phyloP scores from a whole-genome alignment of 2,329 filamentous ascomycete genomes.

The Penicillium sp. region DNA sequence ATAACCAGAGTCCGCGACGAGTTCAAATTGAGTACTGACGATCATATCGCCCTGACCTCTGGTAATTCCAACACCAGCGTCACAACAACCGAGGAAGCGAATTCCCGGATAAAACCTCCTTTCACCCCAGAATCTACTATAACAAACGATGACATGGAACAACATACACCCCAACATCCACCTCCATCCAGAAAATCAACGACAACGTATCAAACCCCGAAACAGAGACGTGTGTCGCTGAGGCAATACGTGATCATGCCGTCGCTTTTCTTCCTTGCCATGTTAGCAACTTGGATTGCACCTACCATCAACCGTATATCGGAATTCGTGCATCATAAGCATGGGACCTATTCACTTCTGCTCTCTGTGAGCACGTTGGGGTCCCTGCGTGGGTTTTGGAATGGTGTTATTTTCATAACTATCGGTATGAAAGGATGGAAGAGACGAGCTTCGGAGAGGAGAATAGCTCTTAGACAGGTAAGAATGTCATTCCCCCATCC shows the following conservation, averaged over 20 bases:
- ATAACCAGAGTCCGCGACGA: conserved; percentile 36
- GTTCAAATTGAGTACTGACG: conserved; percentile 31
- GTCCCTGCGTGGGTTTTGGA: conserved; percentile 42
- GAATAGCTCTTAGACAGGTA: background rate
- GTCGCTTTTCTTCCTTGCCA: conserved; percentile 38
- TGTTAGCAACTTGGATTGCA: conserved; percentile 39
- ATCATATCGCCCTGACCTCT: conserved; percentile 31
- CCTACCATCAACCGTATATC: conserved; percentile 41
- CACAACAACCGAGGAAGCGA: conserved; percentile 14
- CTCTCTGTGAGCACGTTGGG: conserved; percentile 37
- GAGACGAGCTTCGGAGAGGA: conserved; percentile 5
- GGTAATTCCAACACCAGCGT: conserved; percentile 9
- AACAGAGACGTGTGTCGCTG: conserved; percentile 36
- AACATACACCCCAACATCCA: background rate
- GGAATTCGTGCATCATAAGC: conserved; percentile 30
- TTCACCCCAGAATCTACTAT: conserved; percentile 9
- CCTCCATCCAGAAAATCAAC: background rate
- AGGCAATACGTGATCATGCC: conserved; percentile 44
- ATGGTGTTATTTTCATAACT: conserved; percentile 40
- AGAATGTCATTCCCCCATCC: background rate
- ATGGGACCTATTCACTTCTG: conserved; percentile 33
- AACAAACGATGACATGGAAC: conserved; percentile 9
- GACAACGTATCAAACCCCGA: conserved; percentile 10
- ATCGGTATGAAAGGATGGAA: conserved; percentile 39
- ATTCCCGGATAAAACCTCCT: background rate